phyloP scores from a whole-genome alignment of 1,284 basidiomycete genomes.

The Papiliotrema flavescens region DNA sequence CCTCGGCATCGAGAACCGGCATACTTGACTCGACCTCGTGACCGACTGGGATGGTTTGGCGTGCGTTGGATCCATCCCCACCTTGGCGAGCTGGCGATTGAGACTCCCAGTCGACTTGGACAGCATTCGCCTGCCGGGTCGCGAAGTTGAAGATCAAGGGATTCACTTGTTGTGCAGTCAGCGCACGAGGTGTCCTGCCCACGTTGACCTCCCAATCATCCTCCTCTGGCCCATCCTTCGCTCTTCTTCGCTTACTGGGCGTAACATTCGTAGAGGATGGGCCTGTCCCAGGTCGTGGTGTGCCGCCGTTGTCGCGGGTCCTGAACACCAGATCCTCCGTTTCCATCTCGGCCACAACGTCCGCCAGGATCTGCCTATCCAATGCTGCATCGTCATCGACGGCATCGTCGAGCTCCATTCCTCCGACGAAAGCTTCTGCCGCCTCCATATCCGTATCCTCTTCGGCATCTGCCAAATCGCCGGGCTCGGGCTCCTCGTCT shows the following conservation, averaged over 20 bases:
- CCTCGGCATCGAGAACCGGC: no score
- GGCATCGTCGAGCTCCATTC: no score
- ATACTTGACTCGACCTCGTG: no score
- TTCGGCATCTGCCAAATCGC: neutral
- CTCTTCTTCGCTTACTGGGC: neutral
- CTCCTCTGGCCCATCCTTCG: neutral
- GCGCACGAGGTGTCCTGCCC: neutral
- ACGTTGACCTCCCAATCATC: constrained; percentile 2
- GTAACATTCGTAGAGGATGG: no score
- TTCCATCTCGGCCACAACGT: no score
- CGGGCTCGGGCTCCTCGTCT: neutral
- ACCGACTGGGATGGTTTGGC: no score
- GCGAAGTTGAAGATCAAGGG: constrained; percentile 18
- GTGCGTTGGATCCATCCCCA: neutral
- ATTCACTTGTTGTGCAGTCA: neutral
- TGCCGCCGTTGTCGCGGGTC: no score
- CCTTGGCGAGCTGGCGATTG: neutral
- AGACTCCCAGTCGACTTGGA: constrained; percentile 23
- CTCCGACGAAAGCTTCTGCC: neutral
- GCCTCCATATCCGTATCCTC: constrained; percentile 5
- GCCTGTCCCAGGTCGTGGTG: no score
- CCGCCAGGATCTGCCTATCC: no score
- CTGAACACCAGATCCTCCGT: no score
- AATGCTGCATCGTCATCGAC: no score
- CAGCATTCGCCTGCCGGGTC: constrained; percentile 18